These are phyloP conservation scores for Gossypium gossypioides DNA, from an alignment of 441 rosid species.

Conservation along the genomic window DNA sequence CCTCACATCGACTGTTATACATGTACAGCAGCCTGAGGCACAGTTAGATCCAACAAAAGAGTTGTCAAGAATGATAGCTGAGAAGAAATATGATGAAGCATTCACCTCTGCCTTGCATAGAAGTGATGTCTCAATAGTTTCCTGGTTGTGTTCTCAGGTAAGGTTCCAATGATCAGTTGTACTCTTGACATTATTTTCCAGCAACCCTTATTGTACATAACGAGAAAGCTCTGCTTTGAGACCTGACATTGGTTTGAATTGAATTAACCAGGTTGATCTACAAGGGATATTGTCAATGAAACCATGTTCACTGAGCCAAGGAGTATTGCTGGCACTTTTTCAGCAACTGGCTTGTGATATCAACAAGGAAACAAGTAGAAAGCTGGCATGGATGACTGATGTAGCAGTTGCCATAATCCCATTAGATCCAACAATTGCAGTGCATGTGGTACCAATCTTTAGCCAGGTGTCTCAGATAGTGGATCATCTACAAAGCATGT, in stretches of 20 bases:
- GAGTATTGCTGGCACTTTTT: slow-evolving; percentile 61
- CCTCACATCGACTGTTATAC: slow-evolving; percentile 11
- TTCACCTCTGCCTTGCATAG: slow-evolving; percentile 61
- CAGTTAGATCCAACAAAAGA: slow-evolving; percentile 62
- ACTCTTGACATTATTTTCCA: neutral
- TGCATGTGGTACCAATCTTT: slow-evolving; percentile 57
- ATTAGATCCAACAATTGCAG: slow-evolving; percentile 42
- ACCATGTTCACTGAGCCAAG: slow-evolving; percentile 58
- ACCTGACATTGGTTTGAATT: neutral
- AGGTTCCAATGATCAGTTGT: neutral
- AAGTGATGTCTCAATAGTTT: slow-evolving; percentile 63
- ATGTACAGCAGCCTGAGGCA: slow-evolving; percentile 32
- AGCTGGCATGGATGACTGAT: slow-evolving; percentile 66
- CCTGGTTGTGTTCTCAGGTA: slow-evolving; percentile 81
- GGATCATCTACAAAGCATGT: slow-evolving; percentile 41
- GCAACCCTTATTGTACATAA: neutral
- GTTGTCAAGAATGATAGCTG: slow-evolving; percentile 48
- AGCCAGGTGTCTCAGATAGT: slow-evolving; percentile 60
- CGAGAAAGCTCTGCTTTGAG: neutral
- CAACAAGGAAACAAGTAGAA: slow-evolving; percentile 36
- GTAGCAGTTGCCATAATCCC: slow-evolving; percentile 60
- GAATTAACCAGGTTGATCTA: slow-evolving; percentile 47
- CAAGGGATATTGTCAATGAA: slow-evolving; percentile 34
- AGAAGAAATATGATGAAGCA: slow-evolving; percentile 60
- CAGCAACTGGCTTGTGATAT: slow-evolving; percentile 73